Evolutionary conservation across 2,329 filamentous ascomycete species (phyloP).

Genomic region (Orbilia oligospora): DNA sequence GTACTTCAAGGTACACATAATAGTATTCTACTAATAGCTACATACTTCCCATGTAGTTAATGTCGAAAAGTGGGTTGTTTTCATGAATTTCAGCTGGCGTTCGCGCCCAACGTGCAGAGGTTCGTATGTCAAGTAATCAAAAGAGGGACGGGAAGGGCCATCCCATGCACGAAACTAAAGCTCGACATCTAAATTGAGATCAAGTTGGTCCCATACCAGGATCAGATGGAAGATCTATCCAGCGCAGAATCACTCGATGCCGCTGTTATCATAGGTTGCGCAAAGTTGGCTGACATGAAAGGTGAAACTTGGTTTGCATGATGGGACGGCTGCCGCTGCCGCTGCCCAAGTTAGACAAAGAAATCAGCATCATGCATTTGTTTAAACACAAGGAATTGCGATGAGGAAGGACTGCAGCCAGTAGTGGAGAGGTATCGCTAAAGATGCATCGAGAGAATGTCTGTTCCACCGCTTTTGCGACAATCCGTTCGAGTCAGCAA

Average conservation of each 20-base stretch:
- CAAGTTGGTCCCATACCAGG: neutral
- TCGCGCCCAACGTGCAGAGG: constrained; percentile 34
- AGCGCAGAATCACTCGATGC: constrained; percentile 28
- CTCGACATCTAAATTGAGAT: constrained; percentile 20
- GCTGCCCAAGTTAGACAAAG: constrained; percentile 31
- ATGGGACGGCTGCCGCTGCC: constrained; percentile 38
- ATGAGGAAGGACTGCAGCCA: constrained; percentile 31
- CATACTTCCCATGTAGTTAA: neutral
- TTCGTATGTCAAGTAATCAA: constrained; percentile 48
- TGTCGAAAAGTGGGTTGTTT: neutral
- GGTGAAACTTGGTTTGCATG: constrained; percentile 48
- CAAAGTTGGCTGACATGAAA: constrained; percentile 37
- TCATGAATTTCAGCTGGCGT: neutral
- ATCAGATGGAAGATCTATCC: constrained; percentile 30
- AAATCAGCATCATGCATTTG: constrained; percentile 48
- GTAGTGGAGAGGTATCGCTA: constrained; percentile 28
- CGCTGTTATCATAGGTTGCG: constrained; percentile 23
- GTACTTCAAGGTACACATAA: constrained; percentile 4
- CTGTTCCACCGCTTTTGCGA: constrained; percentile 17
- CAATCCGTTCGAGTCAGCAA: constrained; percentile 3
- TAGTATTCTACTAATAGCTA: constrained; percentile 14
- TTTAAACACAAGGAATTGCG: constrained; percentile 32
- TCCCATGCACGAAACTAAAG: constrained; percentile 38
- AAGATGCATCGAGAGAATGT: constrained; percentile 28
- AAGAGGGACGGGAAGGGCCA: constrained; percentile 34